Evolutionary conservation across 352 stramenopile species (phyloP).

Genomic region (Pythium guiyangense): DNA sequence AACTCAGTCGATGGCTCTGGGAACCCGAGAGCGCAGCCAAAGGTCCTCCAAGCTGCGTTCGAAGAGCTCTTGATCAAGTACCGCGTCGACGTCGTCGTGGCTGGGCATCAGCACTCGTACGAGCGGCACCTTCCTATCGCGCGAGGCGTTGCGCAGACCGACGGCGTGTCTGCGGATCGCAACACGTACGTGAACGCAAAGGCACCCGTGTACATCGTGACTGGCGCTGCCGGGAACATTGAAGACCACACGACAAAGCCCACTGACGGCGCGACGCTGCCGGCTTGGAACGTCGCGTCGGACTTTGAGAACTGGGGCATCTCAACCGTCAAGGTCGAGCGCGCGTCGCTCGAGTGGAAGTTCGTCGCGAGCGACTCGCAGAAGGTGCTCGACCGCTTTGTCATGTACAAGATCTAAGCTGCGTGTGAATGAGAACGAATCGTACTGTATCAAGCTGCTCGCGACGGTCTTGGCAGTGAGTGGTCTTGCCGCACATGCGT

Average conservation of each 20-base stretch:
- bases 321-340: slow-evolving; percentile 5
- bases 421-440: too few relatives aligned
- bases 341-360: slow-evolving; percentile 17
- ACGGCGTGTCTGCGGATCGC: slow-evolving; percentile 42
- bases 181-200: slow-evolving; percentile 54
- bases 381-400: slow-evolving; percentile 19
- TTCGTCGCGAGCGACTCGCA: slow-evolving; percentile 22
- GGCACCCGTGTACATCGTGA: slow-evolving; percentile 66
- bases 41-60: slow-evolving; percentile 54
- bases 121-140: slow-evolving; percentile 66
- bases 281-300: slow-evolving; percentile 54
- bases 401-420: slow-evolving; percentile 6
- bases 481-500: too few relatives aligned
- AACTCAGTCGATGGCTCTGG: slow-evolving; percentile 12
- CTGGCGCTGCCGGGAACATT: slow-evolving; percentile 51
- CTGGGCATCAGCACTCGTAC: slow-evolving; percentile 85
- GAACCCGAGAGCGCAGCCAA: slow-evolving; percentile 15
- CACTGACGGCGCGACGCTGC: neutral
- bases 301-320: slow-evolving; percentile 38
- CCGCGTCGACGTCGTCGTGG: slow-evolving; percentile 81
- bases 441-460: too few relatives aligned
- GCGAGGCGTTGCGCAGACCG: slow-evolving; percentile 29
- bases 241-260: slow-evolving; percentile 31
- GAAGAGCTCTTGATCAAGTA: slow-evolving; percentile 84
- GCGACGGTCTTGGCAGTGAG: too few relatives aligned